Evolutionary conservation across 1,284 basidiomycete genomes (phyloP).

Genomic region (Caloboletus firmus): DNA sequence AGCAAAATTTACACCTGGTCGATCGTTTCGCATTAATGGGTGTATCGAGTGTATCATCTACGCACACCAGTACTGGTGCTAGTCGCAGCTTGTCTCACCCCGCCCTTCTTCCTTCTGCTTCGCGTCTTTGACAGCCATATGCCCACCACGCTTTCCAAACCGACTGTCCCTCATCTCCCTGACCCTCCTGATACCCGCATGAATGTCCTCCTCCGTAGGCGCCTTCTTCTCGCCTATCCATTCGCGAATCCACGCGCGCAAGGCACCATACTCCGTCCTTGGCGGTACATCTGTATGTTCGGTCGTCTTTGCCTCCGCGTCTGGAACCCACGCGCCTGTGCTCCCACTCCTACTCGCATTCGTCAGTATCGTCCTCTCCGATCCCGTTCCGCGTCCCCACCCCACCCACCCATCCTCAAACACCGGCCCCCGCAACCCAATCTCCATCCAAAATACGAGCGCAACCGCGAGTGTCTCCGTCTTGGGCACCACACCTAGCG

Average conservation of each 20-base stretch:
- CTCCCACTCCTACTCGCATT: slow-evolving; percentile 35
- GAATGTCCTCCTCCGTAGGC: slow-evolving; percentile 45
- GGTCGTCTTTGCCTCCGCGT: slow-evolving; percentile 20
- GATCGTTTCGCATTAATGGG: background rate
- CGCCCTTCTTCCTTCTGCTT: background rate
- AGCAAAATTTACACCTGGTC: background rate
- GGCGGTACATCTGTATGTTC: slow-evolving; percentile 1
- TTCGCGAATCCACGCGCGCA: slow-evolving; percentile 61
- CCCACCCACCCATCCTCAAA: slow-evolving; percentile 43
- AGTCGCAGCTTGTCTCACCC: background rate
- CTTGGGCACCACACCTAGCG: slow-evolving; percentile 53
- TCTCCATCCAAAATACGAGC: slow-evolving; percentile 71
- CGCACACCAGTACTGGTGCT: background rate
- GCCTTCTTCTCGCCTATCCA: slow-evolving; percentile 64
- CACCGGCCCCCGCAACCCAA: slow-evolving; percentile 58
- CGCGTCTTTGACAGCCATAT: background rate
- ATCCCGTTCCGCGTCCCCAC: slow-evolving; percentile 19
- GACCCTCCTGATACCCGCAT: slow-evolving; percentile 32
- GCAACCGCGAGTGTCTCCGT: slow-evolving; percentile 59
- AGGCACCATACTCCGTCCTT: slow-evolving; percentile 24
- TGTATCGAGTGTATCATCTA: slow-evolving; percentile 1
- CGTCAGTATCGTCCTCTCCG: background rate
- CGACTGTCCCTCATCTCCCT: slow-evolving; percentile 29
- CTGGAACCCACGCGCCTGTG: slow-evolving; percentile 39
- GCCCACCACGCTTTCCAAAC: slow-evolving; percentile 17